Base-by-base conservation (phyloP, 2,329 filamentous ascomycete species). In the Paecilomyces sp. region DNA sequence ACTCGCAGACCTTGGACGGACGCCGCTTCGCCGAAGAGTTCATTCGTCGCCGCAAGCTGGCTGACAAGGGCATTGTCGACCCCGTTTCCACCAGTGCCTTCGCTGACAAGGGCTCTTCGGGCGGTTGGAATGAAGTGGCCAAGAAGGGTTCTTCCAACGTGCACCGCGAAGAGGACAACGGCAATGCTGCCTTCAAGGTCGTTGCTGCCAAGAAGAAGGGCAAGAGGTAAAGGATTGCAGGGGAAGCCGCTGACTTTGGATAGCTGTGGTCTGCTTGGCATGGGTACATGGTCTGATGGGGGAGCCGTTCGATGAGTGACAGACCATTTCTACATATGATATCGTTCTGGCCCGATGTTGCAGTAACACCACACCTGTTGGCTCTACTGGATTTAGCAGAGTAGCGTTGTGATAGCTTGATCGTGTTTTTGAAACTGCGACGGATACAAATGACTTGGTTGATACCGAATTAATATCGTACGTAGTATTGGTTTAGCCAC, bases 91-190 rank as follows among this genome's bases (percentile, higher is more conserved):
- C 79, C 36, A 83, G 78, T 58, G 83, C 85, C 2, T 82, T 79
- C 34, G 77, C 69, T 4, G 79, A 80, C 55, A 77, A 79, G 64
- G 79, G 77, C 65, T 79, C 77, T 28, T 78, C 81, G 28, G 87
- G 90, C 58, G 93, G 93, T 22, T 99, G 94, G 94, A 96, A 84
- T 67, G 94, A 97, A 77, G 94, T 99, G 57, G 94, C 94, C 1
- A 97, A 97, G 87, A 97, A 97, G 82, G 89, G 89, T 25, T 79
- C 77, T 56, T 70, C 68, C 55, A 78, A 79, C 59, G 72, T 73
- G 55, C 80, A 79, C 62, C 82, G 83, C 33, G 74, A 79, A 55
- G 74, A 77, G 66, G 72, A 73, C 72, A 74, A 71, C 62, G 76
- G 74, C 62, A 78, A 73, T 62, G 76, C 88, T 9, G 85, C 85